Base-by-base conservation (phyloP, 768 basidiomycete genomes). In the Psilocybe sp. region DNA sequence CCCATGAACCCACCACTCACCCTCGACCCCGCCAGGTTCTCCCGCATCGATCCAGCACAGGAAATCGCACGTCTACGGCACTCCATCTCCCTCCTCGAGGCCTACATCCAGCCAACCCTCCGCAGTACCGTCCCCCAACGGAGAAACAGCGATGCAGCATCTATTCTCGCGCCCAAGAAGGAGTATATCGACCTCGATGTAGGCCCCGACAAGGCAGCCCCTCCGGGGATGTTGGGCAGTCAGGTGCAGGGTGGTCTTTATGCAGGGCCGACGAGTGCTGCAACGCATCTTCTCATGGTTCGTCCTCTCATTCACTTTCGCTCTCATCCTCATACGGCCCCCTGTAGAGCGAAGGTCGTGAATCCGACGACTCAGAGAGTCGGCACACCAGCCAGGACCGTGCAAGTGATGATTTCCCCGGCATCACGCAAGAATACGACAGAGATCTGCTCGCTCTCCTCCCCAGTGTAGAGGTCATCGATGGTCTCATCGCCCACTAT, bases 231-330 rank as follows among this genome's bases (percentile, higher is more conserved):
- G 71, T 73, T 87, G 28, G 84, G 85, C 41, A 78, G 74, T 46
- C 84, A 81, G 56, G 77, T 74, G 2, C 78, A 81, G 50, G 81
- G 85, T 13, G 88, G 88, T 9, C 71, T 88, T 39, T 92, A 87
- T 64, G 78, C 85, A 38, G 89, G 89, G n/a, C 79, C 89, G 34
- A 92, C 89, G 8, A 86, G 85, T 57, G 80, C 83, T 35, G 81
- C 81, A 38, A 82, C 83, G 1, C 84, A 89, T 65, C 73, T 91
- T 39, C 67, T 84, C 36, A 70, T 81, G 68, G 87, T 86, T 56
- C 57, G 69, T 15, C 23, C 67, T 53, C 43, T 44, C 38, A 51
- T 55, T 23, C 53, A 44, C 40, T 50, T 50, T 36, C 46, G 19
- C 53, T 55, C 14, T 54, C 49, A 41, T 56, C 58, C 46, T 53